Conservation (phyloP, 2,329 filamentous ascomycete genomes). For the Penicillium corylophilum region DNA sequence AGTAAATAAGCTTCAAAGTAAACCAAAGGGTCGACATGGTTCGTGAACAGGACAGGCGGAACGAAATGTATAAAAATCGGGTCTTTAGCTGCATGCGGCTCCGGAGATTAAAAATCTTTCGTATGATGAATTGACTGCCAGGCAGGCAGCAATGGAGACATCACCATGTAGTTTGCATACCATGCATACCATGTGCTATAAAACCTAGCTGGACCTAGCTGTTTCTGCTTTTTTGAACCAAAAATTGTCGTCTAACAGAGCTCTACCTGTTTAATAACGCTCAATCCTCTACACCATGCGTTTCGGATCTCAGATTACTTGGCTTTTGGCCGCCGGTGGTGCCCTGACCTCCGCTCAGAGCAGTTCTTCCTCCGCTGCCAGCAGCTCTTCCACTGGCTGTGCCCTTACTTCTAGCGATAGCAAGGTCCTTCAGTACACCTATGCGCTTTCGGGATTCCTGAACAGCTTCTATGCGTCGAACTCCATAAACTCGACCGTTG, state of each 20-base stretch:
- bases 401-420: conserved; percentile 20
- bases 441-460: conserved; percentile 24
- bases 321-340: conserved; percentile 22
- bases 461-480: conserved; percentile 24
- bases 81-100: neutral
- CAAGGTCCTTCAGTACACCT: conserved; percentile 24
- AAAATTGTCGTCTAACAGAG: neutral
- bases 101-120: neutral
- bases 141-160: neutral
- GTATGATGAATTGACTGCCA: neutral
- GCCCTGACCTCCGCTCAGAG: conserved; percentile 4
- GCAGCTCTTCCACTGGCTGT: conserved; percentile 14
- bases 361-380: conserved; percentile 14
- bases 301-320: neutral
- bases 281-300: neutral
- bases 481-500: conserved; percentile 25
- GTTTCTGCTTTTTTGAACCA: neutral
- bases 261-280: neutral
- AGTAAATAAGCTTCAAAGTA: neutral
- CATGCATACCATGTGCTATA: neutral
- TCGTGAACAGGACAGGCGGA: neutral
- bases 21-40: neutral
- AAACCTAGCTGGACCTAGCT: neutral
- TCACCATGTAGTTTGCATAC: neutral
- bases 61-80: neutral